Evolutionary conservation across 1,284 basidiomycete genomes (phyloP), one percentile per base, ranked within the genome.

Genomic region (Cutaneotrichosporon dermatis): DNA sequence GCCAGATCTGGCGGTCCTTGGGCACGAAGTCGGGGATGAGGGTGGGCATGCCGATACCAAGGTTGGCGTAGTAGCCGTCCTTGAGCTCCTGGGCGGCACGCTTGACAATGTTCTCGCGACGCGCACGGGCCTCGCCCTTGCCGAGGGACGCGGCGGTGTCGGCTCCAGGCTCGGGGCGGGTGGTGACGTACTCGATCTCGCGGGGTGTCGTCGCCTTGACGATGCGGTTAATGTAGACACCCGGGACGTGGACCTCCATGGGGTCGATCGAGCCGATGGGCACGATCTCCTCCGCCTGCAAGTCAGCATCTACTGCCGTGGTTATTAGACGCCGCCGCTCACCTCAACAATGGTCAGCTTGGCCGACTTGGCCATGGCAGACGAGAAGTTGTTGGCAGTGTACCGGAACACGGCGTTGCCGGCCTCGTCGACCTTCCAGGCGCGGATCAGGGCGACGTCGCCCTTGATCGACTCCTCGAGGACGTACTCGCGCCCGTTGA

Each of bases 371-470:
- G 89, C 93, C 87, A 95, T 93, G 13, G 86, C 86, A 1, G 85
- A 83, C 64, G 82, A 88, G 78, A 95, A 97, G 77, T 95, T 94
- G 73, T 93, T 87, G 43, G 92, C 87, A 5, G 91, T 85, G 75
- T 92, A 94, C 65, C 88, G 82, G 82, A 92, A 92, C 45, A 91
- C 86, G 69, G 85, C 87, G 76, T 92, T 92, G 1, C 89, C 90
- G 37, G 86, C 83, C 74, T 92, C 90, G 73, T 98, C 95, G 12
- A 87, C 94, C 79, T 95, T 97, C 92, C 92, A 96, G 3, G 92
- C 95, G 59, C 88, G 83, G 50, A 99, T 80, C 73, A 98, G 88
- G 12, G 93, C 94, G 57, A 92, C 86, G 75, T 93, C 91, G 36
- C 89, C 92, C 45, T 85, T 81, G 69, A 97, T 87, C 11, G 90